Evolutionary conservation across 2,329 filamentous ascomycete genomes (phyloP).

Genomic region (Ophiocordyceps camponoti-saundersi): DNA sequence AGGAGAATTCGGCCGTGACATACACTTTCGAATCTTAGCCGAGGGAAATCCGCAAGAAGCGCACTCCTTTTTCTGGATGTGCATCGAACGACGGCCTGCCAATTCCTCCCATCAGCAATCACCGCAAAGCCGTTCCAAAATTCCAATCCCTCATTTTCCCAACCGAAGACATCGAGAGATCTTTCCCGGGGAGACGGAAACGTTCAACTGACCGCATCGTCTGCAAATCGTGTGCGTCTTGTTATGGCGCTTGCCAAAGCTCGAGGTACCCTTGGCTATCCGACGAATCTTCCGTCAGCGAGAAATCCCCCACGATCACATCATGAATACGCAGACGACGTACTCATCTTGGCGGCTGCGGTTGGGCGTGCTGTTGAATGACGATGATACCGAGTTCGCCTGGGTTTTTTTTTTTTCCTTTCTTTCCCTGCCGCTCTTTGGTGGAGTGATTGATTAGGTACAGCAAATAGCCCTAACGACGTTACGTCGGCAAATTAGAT

Average conservation of each 20-base stretch:
- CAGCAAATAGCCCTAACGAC: constrained; percentile 19
- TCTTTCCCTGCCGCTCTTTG: constrained; percentile 18
- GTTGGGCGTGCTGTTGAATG: constrained; percentile 21
- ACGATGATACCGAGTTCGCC: constrained; percentile 14
- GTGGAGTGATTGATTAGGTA: constrained; percentile 18
- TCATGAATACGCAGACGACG: constrained; percentile 12
- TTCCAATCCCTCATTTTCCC: neutral
- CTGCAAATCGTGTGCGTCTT: constrained; percentile 97
- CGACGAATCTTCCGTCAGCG: constrained; percentile 12
- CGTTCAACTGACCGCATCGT: constrained; percentile 70
- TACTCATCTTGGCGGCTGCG: constrained; percentile 41
- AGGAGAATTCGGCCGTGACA: constrained; percentile 22
- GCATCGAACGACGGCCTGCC: constrained; percentile 83
- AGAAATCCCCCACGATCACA: neutral
- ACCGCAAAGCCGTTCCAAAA: constrained; percentile 1
- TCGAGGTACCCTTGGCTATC: constrained; percentile 39
- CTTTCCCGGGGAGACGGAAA: neutral
- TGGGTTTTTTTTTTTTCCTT: neutral
- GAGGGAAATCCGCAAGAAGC: constrained; percentile 88
- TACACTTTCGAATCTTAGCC: constrained; percentile 98
- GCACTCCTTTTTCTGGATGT: constrained; percentile 99
- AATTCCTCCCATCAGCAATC: constrained; percentile 9
- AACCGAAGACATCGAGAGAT: too few relatives aligned
- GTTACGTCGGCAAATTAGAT: constrained; percentile 7
- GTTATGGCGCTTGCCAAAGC: constrained; percentile 62